Base-by-base conservation (phyloP, 2,329 filamentous ascomycete species). In the Hymenoscyphus fraxineus region DNA sequence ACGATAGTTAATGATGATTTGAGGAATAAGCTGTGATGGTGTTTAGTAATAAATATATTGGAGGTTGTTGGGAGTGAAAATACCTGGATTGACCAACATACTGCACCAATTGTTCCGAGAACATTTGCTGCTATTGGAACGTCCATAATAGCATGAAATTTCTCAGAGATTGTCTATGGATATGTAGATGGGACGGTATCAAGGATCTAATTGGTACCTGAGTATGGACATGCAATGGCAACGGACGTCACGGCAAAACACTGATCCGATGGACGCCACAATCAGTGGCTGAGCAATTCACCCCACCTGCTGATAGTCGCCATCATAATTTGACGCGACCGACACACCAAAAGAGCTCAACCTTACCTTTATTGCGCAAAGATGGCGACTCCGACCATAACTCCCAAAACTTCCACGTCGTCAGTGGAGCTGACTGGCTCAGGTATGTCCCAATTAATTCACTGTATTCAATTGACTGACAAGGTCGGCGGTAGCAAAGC, bases 81-180 rank as follows among this genome's bases (percentile, higher is more conserved):
- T 74, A 85, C 85, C 75, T 88, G 85, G 38, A 89, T 77, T 19
- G 85, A 89, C 88, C 87, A 90, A 73, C 86, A 89, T 71, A 87
- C 81, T 41, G 85, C 85, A 12, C 86, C 86, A 0, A 85, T 71
- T 0, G 83, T 87, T 0, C 86, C 86, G 1, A 88, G 80, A 0
- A 83, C 78, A 69, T 87, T 87, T 2, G 85, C 82, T 1, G 82
- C 83, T 1, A 80, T 73, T 0, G 84, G 83, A 2, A 82, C 72
- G 64, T 86, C 79, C 84, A 88, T 87, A 19, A 15, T 27, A 27
- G 2, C 22, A 4, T 27, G 9, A 27, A 13, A 54, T n/a, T 5
- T 27, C 44, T 15, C 2, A 12, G 10, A 27, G 13, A 5, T 13
- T 5, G 19, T 27, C 2, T 12, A 27, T 22, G 9, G 22, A 54